Percentiles rank a stretch among this genome's conserved stretches.
Evolutionary conservation across 1,284 basidiomycete genomes (phyloP).

Genomic region (Ceratobasidium sp.): DNA sequence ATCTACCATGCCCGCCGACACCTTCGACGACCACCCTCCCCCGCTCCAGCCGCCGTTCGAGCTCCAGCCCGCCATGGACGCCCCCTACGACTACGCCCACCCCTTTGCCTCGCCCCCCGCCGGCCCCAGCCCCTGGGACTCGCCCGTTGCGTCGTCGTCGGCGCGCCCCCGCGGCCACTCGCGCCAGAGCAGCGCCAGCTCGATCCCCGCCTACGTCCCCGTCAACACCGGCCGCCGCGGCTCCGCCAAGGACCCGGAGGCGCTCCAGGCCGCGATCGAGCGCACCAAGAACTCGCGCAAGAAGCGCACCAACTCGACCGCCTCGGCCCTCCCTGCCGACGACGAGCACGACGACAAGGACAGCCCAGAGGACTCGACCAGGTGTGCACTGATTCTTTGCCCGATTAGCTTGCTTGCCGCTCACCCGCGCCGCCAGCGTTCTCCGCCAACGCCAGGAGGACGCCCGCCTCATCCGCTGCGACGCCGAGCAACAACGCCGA

Average conservation of each 20-base stretch:
- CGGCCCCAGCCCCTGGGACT: slow-evolving; percentile 12
- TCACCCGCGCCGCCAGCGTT: slow-evolving; percentile 10
- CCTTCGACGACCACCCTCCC: background rate
- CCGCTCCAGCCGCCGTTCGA: slow-evolving; percentile 15
- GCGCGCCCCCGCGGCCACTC: slow-evolving; percentile 25
- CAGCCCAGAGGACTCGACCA: slow-evolving; percentile 2
- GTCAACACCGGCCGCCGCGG: slow-evolving; percentile 41
- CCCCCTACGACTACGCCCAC: background rate
- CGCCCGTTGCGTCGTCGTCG: background rate
- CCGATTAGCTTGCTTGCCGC: background rate
- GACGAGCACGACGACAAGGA: slow-evolving; percentile 26
- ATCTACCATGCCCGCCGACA: background rate
- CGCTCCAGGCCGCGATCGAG: slow-evolving; percentile 39
- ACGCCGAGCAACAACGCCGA: slow-evolving; percentile 43
- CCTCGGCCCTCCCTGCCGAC: background rate
- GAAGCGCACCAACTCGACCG: slow-evolving; percentile 34
- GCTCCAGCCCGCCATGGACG: slow-evolving; percentile 1
- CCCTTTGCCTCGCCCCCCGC: background rate
- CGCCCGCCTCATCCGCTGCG: slow-evolving; percentile 42
- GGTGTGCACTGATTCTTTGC: background rate
- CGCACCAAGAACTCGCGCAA: slow-evolving; percentile 30
- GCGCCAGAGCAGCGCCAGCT: slow-evolving; percentile 33
- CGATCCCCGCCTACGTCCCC: slow-evolving; percentile 10
- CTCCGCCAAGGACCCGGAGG: slow-evolving; percentile 38
- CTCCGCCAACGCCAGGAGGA: slow-evolving; percentile 40